Percentiles rank a stretch among this genome's conserved stretches.
Evolutionary conservation across 495 filamentous ascomycete genomes (phyloP).

Genomic region (Lophiotrema nucula): DNA sequence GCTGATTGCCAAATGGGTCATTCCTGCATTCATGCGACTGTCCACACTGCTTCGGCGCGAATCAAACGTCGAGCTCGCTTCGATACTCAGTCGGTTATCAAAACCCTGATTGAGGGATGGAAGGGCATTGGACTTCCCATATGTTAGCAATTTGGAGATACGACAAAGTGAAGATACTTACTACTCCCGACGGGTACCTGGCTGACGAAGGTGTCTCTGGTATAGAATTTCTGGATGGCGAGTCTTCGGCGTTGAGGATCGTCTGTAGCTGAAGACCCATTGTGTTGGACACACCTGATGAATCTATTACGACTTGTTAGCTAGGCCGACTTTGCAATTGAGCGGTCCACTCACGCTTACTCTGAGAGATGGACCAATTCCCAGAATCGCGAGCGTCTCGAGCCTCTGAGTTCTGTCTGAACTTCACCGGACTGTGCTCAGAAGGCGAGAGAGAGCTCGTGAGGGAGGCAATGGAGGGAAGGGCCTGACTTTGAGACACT

Average conservation of each 20-base stretch:
- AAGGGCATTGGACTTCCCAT: slow-evolving; percentile 22
- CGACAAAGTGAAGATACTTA: slow-evolving; percentile 7
- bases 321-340: not conserved
- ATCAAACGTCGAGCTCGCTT: slow-evolving; percentile 36
- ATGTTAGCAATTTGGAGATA: slow-evolving; percentile 5
- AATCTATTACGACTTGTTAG: slow-evolving; percentile 36
- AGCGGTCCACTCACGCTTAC: slow-evolving; percentile 38
- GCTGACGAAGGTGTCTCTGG: slow-evolving; percentile 43
- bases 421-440: slow-evolving; percentile 29
- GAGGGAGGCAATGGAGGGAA: slow-evolving; percentile 35
- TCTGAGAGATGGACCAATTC: slow-evolving; percentile 39
- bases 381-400: slow-evolving; percentile 37
- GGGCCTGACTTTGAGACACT: slow-evolving; percentile 30
- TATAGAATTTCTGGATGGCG: slow-evolving; percentile 38
- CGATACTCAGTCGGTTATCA: slow-evolving; percentile 38
- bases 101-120: slow-evolving; percentile 42
- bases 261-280: slow-evolving; percentile 43
- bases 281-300: slow-evolving; percentile 40
- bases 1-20: slow-evolving; percentile 41
- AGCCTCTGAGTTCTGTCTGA: slow-evolving; percentile 28
- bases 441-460: slow-evolving; percentile 24
- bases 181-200: slow-evolving; percentile 27
- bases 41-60: slow-evolving; percentile 47
- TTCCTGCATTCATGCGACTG: slow-evolving; percentile 42
- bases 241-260: slow-evolving; percentile 45